phyloP scores from a whole-genome alignment of 2,329 filamentous ascomycete genomes.

The Fusarium devonianum region DNA sequence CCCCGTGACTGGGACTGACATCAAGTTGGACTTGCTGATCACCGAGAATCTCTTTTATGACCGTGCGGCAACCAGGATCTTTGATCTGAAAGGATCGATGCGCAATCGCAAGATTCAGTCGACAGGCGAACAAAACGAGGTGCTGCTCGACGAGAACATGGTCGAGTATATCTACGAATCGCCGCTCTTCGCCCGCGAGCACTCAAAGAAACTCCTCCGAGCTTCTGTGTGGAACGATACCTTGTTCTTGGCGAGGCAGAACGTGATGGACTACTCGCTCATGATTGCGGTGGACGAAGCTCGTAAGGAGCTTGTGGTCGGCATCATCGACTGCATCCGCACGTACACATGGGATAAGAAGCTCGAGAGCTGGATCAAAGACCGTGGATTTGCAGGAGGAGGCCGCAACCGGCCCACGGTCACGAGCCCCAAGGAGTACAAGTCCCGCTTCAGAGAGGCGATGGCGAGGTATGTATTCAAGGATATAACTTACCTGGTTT shows the following conservation, averaged over 20 bases:
- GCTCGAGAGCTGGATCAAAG: constrained; percentile 99
- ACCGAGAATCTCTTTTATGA: constrained; percentile 99
- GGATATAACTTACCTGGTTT: neutral
- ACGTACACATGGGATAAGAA: constrained; percentile 99
- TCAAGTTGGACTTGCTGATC: constrained; percentile 90
- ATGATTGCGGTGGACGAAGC: constrained; percentile 98
- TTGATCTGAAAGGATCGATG: constrained; percentile 98
- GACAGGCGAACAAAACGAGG: constrained; percentile 95
- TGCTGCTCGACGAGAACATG: constrained; percentile 97
- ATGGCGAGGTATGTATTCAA: constrained; percentile 80
- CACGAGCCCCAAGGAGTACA: constrained; percentile 97
- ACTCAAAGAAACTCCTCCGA: constrained; percentile 91
- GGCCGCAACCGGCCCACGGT: constrained; percentile 89
- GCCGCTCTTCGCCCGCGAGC: constrained; percentile 91
- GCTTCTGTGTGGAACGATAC: constrained; percentile 98
- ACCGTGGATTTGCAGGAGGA: constrained; percentile 81
- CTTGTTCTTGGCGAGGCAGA: constrained; percentile 89
- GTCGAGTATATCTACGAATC: constrained; percentile 99
- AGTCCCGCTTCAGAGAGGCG: constrained; percentile 91
- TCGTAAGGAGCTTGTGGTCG: constrained; percentile 90
- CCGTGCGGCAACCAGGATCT: constrained; percentile 84
- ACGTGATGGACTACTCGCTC: constrained; percentile 98
- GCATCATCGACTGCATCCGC: constrained; percentile 97
- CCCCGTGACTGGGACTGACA: constrained; percentile 86
- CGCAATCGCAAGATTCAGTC: constrained; percentile 96